A percentile compares a stretch with the other conserved stretches of the same genome.
Evolutionary conservation across 2,329 filamentous ascomycete species (phyloP).

Genomic region (Neurospora sp.): DNA sequence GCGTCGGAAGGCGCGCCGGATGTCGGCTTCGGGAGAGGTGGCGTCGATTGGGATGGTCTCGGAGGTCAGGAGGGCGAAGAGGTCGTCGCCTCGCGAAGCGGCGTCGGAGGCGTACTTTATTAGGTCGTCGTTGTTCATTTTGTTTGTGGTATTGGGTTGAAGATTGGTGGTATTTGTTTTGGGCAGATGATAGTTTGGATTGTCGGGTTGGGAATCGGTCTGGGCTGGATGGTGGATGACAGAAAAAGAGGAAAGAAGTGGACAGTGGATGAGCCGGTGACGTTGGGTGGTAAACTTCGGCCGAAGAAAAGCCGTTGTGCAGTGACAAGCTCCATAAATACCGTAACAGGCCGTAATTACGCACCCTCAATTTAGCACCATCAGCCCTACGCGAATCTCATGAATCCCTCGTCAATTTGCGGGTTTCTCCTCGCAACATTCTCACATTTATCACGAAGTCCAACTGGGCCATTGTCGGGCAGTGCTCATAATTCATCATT

Average conservation of each 20-base stretch:
- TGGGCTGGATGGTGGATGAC: background rate
- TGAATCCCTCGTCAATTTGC: background rate
- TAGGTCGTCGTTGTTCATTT: constrained; percentile 34
- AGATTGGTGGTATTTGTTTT: background rate
- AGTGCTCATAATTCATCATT: background rate
- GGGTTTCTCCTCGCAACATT: background rate
- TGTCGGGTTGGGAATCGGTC: background rate
- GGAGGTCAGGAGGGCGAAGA: constrained; percentile 61
- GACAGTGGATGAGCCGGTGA: background rate
- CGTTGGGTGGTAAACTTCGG: background rate
- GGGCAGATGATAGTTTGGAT: background rate
- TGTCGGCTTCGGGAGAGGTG: constrained; percentile 57
- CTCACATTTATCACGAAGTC: background rate
- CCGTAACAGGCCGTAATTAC: background rate
- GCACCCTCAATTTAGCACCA: background rate
- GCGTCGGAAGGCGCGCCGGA: constrained; percentile 74
- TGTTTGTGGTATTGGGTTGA: background rate
- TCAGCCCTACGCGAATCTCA: background rate
- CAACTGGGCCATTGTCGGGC: background rate
- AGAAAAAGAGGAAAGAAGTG: background rate
- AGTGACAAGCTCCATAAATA: background rate
- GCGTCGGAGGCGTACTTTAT: constrained; percentile 46
- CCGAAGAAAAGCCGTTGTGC: background rate
- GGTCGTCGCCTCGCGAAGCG: constrained; percentile 55
- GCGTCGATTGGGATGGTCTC: constrained; percentile 36